Evolutionary conservation across 441 rosid genomes (phyloP).

Genomic region (Breynia disticha): DNA sequence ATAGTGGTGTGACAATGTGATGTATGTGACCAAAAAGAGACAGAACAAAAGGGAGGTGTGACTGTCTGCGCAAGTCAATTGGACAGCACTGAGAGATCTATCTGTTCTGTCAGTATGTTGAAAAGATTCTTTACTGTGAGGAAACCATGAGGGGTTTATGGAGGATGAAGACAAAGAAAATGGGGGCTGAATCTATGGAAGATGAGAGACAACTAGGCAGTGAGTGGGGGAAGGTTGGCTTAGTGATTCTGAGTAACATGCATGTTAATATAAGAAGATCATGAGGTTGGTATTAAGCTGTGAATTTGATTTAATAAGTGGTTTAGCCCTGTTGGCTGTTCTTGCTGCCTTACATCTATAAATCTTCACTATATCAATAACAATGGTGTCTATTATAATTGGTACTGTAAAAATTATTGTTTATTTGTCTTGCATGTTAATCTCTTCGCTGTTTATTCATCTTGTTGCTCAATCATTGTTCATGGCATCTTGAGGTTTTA

Average conservation of each 20-base stretch:
- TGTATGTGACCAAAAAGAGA: background rate
- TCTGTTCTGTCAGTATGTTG: slow-evolving; percentile 32
- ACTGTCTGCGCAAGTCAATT: slow-evolving; percentile 34
- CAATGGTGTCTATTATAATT: background rate
- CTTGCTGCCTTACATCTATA: slow-evolving; percentile 25
- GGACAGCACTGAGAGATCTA: slow-evolving; percentile 36
- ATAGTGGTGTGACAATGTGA: background rate
- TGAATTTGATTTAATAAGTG: slow-evolving; percentile 6
- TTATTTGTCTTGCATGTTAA: background rate
- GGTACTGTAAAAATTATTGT: background rate
- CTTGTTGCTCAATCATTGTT: too few relatives aligned
- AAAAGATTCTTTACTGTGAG: slow-evolving; percentile 20
- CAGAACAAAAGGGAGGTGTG: background rate
- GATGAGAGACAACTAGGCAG: slow-evolving; percentile 36
- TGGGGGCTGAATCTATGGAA: slow-evolving; percentile 23
- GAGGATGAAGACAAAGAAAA: slow-evolving; percentile 35
- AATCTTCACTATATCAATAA: background rate
- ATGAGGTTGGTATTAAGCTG: slow-evolving; percentile 29
- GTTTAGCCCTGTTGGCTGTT: slow-evolving; percentile 22
- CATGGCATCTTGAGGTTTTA: too few relatives aligned
- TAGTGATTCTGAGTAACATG: slow-evolving; percentile 32
- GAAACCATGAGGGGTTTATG: background rate
- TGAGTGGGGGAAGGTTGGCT: slow-evolving; percentile 29
- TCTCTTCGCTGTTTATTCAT: too few relatives aligned
- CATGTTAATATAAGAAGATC: slow-evolving; percentile 22